These are phyloP conservation scores for Termitomyces sp. DNA, from an alignment of 768 basidiomycete species.

Conservation along the genomic window DNA sequence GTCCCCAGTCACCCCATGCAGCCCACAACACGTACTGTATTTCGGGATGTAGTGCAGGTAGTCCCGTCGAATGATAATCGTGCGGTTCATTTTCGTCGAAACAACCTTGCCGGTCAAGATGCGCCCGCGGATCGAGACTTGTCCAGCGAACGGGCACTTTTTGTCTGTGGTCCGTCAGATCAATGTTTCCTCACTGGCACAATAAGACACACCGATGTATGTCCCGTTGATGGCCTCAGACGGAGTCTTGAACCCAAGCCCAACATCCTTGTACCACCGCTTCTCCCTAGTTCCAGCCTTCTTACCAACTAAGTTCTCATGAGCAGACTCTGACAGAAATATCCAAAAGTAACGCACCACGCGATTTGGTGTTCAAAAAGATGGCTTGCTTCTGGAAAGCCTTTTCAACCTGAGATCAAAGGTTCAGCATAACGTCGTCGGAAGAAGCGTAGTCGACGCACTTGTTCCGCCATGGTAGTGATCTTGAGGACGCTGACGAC, in stretches of 20 bases:
- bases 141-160: slow-evolving; percentile 98
- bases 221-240: slow-evolving; percentile 92
- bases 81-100: slow-evolving; percentile 99
- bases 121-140: slow-evolving; percentile 97
- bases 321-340: not conserved
- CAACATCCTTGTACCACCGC: slow-evolving; percentile 99
- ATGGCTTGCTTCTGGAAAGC: slow-evolving; percentile 97
- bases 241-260: slow-evolving; percentile 96
- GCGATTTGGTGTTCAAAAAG: slow-evolving; percentile 96
- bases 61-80: slow-evolving; percentile 93
- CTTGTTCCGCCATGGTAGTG: slow-evolving; percentile 63
- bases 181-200: slow-evolving; percentile 3
- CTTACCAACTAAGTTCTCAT: slow-evolving; percentile 64
- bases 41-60: slow-evolving; percentile 97
- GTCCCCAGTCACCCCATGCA: not conserved
- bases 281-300: slow-evolving; percentile 93
- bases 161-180: slow-evolving; percentile 63
- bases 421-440: not conserved
- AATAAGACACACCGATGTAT: slow-evolving; percentile 78
- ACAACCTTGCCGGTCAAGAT: slow-evolving; percentile 97
- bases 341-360: slow-evolving; percentile 57
- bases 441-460: slow-evolving; percentile 24
- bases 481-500: slow-evolving; percentile 43
- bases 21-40: slow-evolving; percentile 70
- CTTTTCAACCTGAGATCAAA: slow-evolving; percentile 77